Evolutionary conservation across 257 asterid species (phyloP), one percentile per base, ranked within the genome.

Genomic region (Nicotiana benthamiana): DNA sequence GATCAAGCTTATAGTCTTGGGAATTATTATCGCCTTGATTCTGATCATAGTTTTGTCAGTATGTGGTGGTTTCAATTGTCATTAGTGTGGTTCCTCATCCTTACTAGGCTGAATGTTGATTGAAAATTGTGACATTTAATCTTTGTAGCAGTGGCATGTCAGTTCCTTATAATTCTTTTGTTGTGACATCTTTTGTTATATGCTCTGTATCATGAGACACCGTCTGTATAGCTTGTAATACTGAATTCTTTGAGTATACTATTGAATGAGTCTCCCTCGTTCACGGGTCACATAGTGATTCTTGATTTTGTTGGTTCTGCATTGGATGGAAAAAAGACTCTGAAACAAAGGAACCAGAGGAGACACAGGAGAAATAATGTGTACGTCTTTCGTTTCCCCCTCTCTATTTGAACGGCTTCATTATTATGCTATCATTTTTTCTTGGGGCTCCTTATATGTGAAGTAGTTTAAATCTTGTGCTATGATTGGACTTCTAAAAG

Each of bases 1-100:
- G 91, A 89, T 93, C 86, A 94, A 94, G 93, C 94, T 94, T 72
- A 94, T 94, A 77, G 97, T 94, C 81, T 94, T 94, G 57, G 98
- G 87, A 64, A 94, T 94, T 51, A 91, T 94, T 76, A 80, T 92
- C 34, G 98, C 97, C 56, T 87, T 94, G 91, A 93, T 94, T 86
- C 91, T 94, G 43, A 94, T 94, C 84, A 94, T 94, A 68, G 97
- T 94, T 54, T 79, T 94, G 83, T 94, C 98, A 4, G 86, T 90
- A 46, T 94, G 98, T 84, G 90, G 92, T 82, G 95, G 98, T 66
- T 87, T 88, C 90, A 94, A 92, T 4, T 94, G 98, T 82, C 86
- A 87, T 64, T 86, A 85, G 83, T 28, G 62, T 18, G 65, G 77
- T 36, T 30, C 76, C 54, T 26, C 40, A 15, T 9, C 46, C 53